Percentiles rank a stretch among this genome's conserved stretches.
Evolutionary conservation across 1,284 basidiomycete genomes (phyloP).

Genomic region (Leccinum angustisporum): DNA sequence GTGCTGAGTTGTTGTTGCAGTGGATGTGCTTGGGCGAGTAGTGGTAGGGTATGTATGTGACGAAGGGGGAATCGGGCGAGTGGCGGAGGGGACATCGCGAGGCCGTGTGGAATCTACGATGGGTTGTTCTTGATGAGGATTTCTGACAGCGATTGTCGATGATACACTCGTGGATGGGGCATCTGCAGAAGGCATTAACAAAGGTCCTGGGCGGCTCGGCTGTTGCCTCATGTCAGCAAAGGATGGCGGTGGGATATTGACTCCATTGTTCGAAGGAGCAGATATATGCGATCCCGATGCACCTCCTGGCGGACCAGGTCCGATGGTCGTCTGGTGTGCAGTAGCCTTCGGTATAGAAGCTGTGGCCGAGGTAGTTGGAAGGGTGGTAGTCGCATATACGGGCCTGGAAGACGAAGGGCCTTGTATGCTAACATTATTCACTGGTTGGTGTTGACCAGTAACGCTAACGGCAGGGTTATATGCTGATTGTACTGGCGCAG

Average conservation of each 20-base stretch:
- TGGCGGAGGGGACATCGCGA: conserved; percentile 23
- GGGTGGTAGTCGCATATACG: conserved; percentile 2
- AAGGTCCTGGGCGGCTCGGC: conserved; percentile 14
- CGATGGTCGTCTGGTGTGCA: background rate
- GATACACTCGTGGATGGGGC: conserved; percentile 8
- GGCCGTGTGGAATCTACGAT: conserved; percentile 21
- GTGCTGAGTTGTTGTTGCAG: conserved; percentile 20
- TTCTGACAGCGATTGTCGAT: conserved; percentile 21
- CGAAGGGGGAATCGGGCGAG: conserved; percentile 22
- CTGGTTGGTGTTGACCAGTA: conserved; percentile 12
- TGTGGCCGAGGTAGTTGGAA: conserved; percentile 4
- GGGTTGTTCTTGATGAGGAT: conserved; percentile 22
- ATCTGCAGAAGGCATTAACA: conserved; percentile 18
- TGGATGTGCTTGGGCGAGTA: conserved; percentile 21
- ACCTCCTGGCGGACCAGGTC: conserved; percentile 6
- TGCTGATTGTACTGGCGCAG: conserved; percentile 9
- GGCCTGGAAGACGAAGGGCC: conserved; percentile 12
- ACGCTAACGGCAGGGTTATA: background rate
- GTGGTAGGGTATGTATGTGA: conserved; percentile 26
- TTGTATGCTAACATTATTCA: conserved; percentile 10
- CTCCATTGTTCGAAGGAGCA: conserved; percentile 2
- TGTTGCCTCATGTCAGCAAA: conserved; percentile 24
- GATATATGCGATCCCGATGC: conserved; percentile 13
- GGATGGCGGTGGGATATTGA: conserved; percentile 13
- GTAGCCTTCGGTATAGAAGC: conserved; percentile 10